phyloP scores from a whole-genome alignment of 1,284 basidiomycete genomes.

The Heterobasidion annosum region DNA sequence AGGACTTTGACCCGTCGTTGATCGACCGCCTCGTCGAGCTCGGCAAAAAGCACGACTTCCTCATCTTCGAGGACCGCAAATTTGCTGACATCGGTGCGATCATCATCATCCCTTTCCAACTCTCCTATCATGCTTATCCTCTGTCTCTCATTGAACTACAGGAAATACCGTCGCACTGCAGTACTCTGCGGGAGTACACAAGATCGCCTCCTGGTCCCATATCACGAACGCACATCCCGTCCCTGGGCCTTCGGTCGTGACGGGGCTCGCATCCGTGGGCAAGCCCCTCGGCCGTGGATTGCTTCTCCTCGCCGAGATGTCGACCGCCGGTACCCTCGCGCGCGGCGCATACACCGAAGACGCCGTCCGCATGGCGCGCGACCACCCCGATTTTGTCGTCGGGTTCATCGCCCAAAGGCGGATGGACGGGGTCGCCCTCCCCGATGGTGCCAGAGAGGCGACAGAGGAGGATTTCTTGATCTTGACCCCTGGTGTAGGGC shows the following conservation, averaged over 20 bases:
- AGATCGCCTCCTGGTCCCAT: conserved; percentile 94
- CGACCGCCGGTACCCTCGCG: conserved; percentile 82
- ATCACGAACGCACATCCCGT: conserved; percentile 96
- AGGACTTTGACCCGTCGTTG: conserved; percentile 80
- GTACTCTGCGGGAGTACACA: conserved; percentile 90
- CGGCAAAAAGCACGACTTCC: conserved; percentile 80
- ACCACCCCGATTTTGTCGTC: conserved; percentile 79
- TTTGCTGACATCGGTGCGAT: conserved; percentile 94
- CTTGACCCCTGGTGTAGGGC: conserved; percentile 88
- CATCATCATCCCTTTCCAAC: neutral
- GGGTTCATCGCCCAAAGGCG: conserved; percentile 91
- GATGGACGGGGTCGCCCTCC: conserved; percentile 59
- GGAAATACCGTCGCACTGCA: conserved; percentile 96
- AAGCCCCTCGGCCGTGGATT: conserved; percentile 80
- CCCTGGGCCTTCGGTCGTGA: conserved; percentile 89
- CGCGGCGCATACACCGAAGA: conserved; percentile 79
- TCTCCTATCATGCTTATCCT: neutral
- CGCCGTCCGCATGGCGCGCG: conserved; percentile 82
- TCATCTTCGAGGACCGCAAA: conserved; percentile 98
- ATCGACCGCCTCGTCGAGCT: conserved; percentile 67
- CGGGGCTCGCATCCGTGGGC: conserved; percentile 83
- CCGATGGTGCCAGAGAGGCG: conserved; percentile 22
- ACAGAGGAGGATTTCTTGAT: conserved; percentile 75
- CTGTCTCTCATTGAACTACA: conserved; percentile 20
- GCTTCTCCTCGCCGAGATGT: conserved; percentile 95